A percentile compares a stretch with the other conserved stretches of the same genome.
These are phyloP conservation scores for Thermoascus crustaceus DNA, from an alignment of 2,329 filamentous ascomycete genomes.

Conservation along the genomic window DNA sequence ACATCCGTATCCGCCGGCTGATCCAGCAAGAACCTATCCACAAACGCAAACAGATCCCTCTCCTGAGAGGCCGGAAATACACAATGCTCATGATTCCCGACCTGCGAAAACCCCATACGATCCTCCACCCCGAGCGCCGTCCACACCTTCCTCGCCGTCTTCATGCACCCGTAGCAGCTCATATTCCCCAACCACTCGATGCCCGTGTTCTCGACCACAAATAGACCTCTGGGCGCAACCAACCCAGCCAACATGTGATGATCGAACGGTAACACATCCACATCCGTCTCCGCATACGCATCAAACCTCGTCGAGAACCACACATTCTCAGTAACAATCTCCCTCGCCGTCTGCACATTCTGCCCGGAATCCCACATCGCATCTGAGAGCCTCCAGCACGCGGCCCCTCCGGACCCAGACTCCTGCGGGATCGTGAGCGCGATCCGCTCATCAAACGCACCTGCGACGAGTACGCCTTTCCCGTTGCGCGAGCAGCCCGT, in stretches of 20 bases:
- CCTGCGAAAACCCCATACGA: conserved; percentile 52
- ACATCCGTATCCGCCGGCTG: conserved; percentile 21
- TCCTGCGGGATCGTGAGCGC: conserved; percentile 56
- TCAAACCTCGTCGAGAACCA: conserved; percentile 55
- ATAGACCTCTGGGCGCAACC: too few relatives aligned
- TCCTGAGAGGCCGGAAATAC: conserved; percentile 47
- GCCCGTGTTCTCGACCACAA: too few relatives aligned
- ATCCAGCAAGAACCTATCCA: conserved; percentile 47
- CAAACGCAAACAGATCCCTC: conserved; percentile 46
- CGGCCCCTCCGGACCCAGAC: conserved; percentile 53
- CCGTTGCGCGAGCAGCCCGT: conserved; percentile 59
- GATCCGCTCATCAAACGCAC: conserved; percentile 51
- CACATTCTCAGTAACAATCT: conserved; percentile 55
- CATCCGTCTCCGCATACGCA: conserved; percentile 41
- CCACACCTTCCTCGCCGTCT: too few relatives aligned
- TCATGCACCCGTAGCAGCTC: too few relatives aligned
- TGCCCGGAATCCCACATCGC: conserved; percentile 43
- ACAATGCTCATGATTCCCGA: conserved; percentile 49
- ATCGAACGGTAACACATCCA: conserved; percentile 45
- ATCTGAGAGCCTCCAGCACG: conserved; percentile 53
- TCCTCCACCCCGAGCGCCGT: too few relatives aligned
- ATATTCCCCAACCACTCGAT: too few relatives aligned
- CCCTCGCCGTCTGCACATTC: conserved; percentile 52
- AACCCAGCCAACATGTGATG: conserved; percentile 52
- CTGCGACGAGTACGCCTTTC: conserved; percentile 56